Conservation (phyloP, 768 basidiomycete genomes). For the Solioccasus polychromus region DNA sequence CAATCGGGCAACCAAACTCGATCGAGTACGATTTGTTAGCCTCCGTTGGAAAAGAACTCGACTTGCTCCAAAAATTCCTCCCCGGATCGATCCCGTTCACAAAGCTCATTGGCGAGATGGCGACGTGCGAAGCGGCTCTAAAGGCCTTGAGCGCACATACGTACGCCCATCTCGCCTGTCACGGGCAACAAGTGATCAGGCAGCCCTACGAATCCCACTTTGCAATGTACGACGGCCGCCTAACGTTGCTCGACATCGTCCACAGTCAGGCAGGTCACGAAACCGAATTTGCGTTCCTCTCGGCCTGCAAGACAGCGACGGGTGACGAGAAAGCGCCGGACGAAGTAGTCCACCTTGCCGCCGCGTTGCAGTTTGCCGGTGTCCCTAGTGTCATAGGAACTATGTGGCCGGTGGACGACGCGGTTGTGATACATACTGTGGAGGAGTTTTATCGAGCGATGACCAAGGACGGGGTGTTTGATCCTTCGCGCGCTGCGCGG, state of each 20-base stretch:
- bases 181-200: conserved; percentile 19
- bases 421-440: conserved; percentile 19
- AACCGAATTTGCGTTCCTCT: conserved; percentile 31
- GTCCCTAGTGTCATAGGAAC: conserved; percentile 36
- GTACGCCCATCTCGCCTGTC: conserved; percentile 34
- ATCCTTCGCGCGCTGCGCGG: background rate
- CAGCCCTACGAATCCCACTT: conserved; percentile 30
- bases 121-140: conserved; percentile 14
- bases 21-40: background rate
- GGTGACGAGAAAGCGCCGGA: conserved; percentile 24
- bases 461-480: too few species aligned
- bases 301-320: conserved; percentile 33
- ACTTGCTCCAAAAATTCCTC: conserved; percentile 18
- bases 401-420: conserved; percentile 32
- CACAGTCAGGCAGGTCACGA: background rate
- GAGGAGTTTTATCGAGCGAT: conserved; percentile 20
- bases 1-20: conserved; percentile 22
- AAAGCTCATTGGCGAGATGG: conserved; percentile 9
- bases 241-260: conserved; percentile 25
- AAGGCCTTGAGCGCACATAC: conserved; percentile 14
- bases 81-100: conserved; percentile 13
- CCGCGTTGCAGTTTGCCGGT: conserved; percentile 35
- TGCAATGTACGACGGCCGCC: conserved; percentile 18
- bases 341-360: conserved; percentile 34
- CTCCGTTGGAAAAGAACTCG: conserved; percentile 16